Percentiles rank a stretch among this genome's conserved stretches.
These are phyloP conservation scores for Cercospora berteroae DNA, from an alignment of 2,329 filamentous ascomycete species.

Conservation along the genomic window DNA sequence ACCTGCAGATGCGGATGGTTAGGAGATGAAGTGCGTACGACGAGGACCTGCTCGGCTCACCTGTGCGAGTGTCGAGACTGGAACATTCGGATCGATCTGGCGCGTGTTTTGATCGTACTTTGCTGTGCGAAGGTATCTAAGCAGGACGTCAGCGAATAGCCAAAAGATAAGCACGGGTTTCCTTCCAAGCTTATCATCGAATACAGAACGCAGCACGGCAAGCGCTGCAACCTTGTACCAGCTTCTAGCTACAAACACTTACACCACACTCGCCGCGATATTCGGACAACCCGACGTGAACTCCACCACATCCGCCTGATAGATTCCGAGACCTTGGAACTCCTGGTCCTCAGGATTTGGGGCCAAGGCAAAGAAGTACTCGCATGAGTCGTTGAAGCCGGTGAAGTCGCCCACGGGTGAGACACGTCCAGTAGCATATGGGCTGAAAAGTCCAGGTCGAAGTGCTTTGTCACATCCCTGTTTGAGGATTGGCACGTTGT, in stretches of 20 bases:
- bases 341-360: slow-evolving; percentile 32
- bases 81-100: slow-evolving; percentile 11
- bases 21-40: too few species aligned
- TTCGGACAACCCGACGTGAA: slow-evolving; percentile 25
- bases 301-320: slow-evolving; percentile 29
- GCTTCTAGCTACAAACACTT: neutral
- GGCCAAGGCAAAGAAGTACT: slow-evolving; percentile 49
- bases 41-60: too few species aligned
- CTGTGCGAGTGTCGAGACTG: slow-evolving; percentile 21
- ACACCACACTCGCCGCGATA: slow-evolving; percentile 26
- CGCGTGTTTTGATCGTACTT: slow-evolving; percentile 15
- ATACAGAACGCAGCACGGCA: too few species aligned
- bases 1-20: slow-evolving; percentile 23
- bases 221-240: too few species aligned
- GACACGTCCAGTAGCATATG: slow-evolving; percentile 42
- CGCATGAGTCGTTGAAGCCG: slow-evolving; percentile 45
- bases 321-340: slow-evolving; percentile 28
- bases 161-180: too few species aligned
- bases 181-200: too few species aligned
- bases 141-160: neutral
- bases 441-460: slow-evolving; percentile 42
- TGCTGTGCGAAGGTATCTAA: slow-evolving; percentile 19
- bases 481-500: slow-evolving; percentile 41
- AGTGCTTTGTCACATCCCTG: slow-evolving; percentile 38
- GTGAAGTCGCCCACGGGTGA: slow-evolving; percentile 46